phyloP scores from a whole-genome alignment of 2,329 filamentous ascomycete genomes.

The Fusarium coffeatum region DNA sequence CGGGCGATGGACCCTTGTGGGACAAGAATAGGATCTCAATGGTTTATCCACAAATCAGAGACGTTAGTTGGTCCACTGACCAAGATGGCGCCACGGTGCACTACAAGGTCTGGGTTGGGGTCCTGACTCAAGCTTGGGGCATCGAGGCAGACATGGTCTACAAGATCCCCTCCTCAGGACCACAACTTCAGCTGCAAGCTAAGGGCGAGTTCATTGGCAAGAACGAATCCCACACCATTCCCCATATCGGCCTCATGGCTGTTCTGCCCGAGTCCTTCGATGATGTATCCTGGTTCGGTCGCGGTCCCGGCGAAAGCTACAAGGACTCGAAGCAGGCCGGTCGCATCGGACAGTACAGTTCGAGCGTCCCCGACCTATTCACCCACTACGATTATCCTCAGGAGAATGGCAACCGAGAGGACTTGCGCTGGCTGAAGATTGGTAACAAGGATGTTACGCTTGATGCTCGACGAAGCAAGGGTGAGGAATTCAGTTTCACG shows the following conservation, averaged over 20 bases:
- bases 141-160: constrained; percentile 21
- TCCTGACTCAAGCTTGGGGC: constrained; percentile 16
- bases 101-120: constrained; percentile 25
- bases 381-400: constrained; percentile 29
- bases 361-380: background rate
- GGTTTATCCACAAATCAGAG: constrained; percentile 9
- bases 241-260: constrained; percentile 15
- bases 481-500: constrained; percentile 17
- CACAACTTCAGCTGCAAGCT: background rate
- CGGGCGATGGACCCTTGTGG: constrained; percentile 15
- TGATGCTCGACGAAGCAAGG: background rate
- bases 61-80: background rate
- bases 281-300: constrained; percentile 18
- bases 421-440: constrained; percentile 13
- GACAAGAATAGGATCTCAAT: background rate
- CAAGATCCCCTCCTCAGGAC: background rate
- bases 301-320: constrained; percentile 24
- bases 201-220: background rate
- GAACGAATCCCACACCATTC: constrained; percentile 9
- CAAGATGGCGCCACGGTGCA: background rate
- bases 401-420: constrained; percentile 23
- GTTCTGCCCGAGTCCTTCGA: background rate
- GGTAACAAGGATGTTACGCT: constrained; percentile 1
- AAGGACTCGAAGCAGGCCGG: constrained; percentile 26
- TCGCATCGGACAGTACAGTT: constrained; percentile 5